Evolutionary conservation across 768 basidiomycete genomes (phyloP).

Genomic region (Lanmaoa rubissima): DNA sequence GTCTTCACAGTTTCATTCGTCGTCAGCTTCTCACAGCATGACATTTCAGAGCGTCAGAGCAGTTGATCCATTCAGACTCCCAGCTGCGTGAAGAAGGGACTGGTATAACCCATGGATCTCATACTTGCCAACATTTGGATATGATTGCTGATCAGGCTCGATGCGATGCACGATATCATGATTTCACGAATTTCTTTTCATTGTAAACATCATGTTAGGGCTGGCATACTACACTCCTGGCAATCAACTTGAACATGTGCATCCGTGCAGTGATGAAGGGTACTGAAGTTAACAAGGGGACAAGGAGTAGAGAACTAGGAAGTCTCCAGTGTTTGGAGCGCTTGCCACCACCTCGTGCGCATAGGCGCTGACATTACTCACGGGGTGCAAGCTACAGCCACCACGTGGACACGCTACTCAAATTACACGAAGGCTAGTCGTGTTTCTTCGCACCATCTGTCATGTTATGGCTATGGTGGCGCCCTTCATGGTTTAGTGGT

Average conservation of each 20-base stretch:
- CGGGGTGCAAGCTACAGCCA: no score
- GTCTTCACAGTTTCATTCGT: neutral
- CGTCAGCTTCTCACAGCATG: neutral
- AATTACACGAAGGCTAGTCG: no score
- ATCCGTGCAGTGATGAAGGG: neutral
- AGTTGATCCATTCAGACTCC: conserved; percentile 12
- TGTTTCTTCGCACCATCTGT: no score
- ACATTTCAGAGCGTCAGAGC: neutral
- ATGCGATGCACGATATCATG: neutral
- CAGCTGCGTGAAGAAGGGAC: neutral
- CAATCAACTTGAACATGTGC: neutral
- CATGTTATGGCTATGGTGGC: no score
- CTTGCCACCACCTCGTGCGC: no score
- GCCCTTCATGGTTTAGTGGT: no score
- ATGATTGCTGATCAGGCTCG: neutral
- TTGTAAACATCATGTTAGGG: neutral
- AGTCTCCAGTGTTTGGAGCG: no score
- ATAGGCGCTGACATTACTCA: no score
- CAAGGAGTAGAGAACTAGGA: no score
- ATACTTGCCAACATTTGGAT: neutral
- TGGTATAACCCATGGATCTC: neutral
- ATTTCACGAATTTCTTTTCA: neutral
- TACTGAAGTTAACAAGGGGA: no score
- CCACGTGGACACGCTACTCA: no score
- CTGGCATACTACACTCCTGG: neutral